A percentile compares a stretch with the other conserved stretches of the same genome.
phyloP scores from a whole-genome alignment of 2,329 filamentous ascomycete species.

The Diatrype stigma region DNA sequence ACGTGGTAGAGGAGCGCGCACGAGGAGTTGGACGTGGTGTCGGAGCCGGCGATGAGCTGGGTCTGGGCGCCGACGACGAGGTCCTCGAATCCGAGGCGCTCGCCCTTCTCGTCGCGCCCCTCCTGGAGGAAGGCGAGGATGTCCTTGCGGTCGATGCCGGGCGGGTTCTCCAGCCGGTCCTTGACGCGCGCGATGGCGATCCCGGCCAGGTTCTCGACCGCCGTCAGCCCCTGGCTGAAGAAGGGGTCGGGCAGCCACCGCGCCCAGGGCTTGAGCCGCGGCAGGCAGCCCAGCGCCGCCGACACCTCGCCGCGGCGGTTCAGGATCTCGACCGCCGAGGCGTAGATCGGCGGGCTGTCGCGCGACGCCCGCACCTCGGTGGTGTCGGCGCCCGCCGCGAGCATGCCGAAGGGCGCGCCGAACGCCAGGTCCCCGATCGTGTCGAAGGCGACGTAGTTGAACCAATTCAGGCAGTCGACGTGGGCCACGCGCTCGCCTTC shows the following conservation, averaged over 20 bases:
- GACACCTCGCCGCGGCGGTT: constrained; percentile 87
- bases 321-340: constrained; percentile 79
- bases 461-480: constrained; percentile 76
- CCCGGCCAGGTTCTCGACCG: constrained; percentile 76
- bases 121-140: constrained; percentile 81
- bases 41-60: constrained; percentile 76
- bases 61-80: constrained; percentile 86
- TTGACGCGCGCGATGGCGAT: constrained; percentile 83
- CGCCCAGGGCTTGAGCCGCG: constrained; percentile 73
- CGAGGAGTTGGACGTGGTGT: constrained; percentile 75
- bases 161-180: constrained; percentile 66
- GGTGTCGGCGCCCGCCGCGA: constrained; percentile 69
- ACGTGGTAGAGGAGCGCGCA: constrained; percentile 81
- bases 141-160: constrained; percentile 65
- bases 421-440: constrained; percentile 60
- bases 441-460: constrained; percentile 62
- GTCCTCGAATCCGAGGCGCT: constrained; percentile 71
- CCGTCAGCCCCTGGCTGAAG: constrained; percentile 69
- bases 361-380: constrained; percentile 66
- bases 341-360: constrained; percentile 60
- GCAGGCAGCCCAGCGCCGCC: constrained; percentile 70
- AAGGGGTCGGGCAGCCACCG: constrained; percentile 78
- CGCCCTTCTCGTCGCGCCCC: constrained; percentile 73
- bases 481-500: constrained; percentile 51
- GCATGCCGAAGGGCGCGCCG: constrained; percentile 78